phyloP scores from a whole-genome alignment of 1,284 basidiomycete genomes.

The Trichosporon ovoides region DNA sequence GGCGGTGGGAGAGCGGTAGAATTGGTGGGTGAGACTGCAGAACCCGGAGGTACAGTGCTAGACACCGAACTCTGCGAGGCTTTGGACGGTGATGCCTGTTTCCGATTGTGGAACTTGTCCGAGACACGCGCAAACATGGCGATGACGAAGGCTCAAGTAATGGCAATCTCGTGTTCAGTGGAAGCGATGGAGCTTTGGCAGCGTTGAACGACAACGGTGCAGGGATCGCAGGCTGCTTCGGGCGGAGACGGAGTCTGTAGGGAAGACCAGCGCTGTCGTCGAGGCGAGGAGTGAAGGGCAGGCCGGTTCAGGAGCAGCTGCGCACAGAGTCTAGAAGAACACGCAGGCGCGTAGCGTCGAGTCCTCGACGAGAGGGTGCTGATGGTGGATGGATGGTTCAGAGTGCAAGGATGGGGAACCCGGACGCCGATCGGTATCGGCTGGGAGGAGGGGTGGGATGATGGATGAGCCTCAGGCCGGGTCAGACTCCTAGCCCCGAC shows the following conservation, averaged over 20 bases:
- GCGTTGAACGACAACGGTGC: too few relatives aligned
- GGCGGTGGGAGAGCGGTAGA: neutral
- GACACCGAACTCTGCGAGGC: constrained; percentile 2
- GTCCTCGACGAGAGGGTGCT: neutral
- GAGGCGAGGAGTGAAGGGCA: too few relatives aligned
- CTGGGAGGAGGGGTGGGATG: neutral
- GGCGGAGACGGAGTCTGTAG: too few relatives aligned
- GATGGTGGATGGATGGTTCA: constrained; percentile 1
- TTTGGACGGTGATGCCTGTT: constrained; percentile 29
- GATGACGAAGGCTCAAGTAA: neutral
- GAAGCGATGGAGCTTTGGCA: too few relatives aligned
- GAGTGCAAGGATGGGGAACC: neutral
- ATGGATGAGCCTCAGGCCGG: neutral
- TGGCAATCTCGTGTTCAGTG: too few relatives aligned
- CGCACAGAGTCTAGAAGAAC: too few relatives aligned
- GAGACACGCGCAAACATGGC: constrained; percentile 45
- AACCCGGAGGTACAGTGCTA: constrained; percentile 17
- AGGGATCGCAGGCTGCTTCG: too few relatives aligned
- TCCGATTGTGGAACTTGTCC: constrained; percentile 43
- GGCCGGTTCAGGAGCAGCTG: too few relatives aligned
- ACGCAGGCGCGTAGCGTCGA: too few relatives aligned
- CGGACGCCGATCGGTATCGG: neutral
- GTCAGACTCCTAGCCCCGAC: neutral
- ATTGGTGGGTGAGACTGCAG: neutral
- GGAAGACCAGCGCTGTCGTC: too few relatives aligned